phyloP scores from a whole-genome alignment of 108 stramenopile species.

The Nitzschia sp. region DNA sequence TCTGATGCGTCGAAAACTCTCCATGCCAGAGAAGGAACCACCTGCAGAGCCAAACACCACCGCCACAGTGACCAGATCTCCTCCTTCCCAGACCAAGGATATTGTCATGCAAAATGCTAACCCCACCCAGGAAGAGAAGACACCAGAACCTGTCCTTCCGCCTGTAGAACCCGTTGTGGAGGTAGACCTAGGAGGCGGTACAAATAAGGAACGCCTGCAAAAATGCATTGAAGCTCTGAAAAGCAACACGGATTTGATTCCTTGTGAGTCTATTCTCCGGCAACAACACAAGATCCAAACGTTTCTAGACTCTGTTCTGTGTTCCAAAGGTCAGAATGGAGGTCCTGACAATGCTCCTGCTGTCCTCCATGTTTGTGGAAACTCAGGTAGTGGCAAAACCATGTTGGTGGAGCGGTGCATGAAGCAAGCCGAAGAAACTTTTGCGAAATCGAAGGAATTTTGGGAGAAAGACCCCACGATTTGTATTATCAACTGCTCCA shows the following conservation, averaged over 20 bases:
- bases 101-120: no score
- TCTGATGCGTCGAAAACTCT: not conserved
- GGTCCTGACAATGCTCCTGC: constrained; percentile 16
- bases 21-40: no score
- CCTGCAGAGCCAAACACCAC: no score
- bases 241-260: constrained; percentile 1
- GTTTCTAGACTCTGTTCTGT: constrained; percentile 25
- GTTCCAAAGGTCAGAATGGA: constrained; percentile 14
- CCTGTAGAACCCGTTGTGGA: constrained; percentile 1
- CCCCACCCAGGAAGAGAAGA: no score
- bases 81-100: no score
- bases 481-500: constrained; percentile 23
- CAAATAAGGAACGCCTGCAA: constrained; percentile 22
- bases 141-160: not conserved
- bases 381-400: constrained; percentile 75
- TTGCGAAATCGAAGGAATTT: constrained; percentile 4
- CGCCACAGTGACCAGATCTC: no score
- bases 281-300: constrained; percentile 2
- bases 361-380: constrained; percentile 68
- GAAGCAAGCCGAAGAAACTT: not conserved
- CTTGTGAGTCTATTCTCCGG: not conserved
- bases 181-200: constrained; percentile 12
- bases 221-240: constrained; percentile 25
- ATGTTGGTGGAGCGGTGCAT: constrained; percentile 16
- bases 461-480: constrained; percentile 19